A percentile compares a stretch with the other conserved stretches of the same genome.
Evolutionary conservation across 441 rosid species (phyloP).

Genomic region (Jatropha podagrica): DNA sequence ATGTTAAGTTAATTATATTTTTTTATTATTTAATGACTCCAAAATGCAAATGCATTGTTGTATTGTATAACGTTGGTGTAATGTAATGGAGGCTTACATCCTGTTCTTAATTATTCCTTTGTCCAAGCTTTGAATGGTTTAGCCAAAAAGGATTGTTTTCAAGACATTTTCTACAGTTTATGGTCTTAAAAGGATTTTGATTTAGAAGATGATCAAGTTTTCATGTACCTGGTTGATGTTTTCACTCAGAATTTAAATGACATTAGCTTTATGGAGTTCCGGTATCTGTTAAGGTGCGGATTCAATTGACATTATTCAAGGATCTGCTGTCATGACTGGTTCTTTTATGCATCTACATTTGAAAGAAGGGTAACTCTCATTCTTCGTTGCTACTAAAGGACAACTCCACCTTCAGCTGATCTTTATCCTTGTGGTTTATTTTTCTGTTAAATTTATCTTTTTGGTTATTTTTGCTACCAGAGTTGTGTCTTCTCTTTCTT

Average conservation of each 20-base stretch:
- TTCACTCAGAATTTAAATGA: not conserved
- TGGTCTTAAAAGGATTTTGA: not conserved
- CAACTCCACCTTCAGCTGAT: not conserved
- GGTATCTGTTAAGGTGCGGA: not conserved
- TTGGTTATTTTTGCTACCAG: not conserved
- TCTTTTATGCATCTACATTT: not conserved
- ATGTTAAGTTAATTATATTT: no score
- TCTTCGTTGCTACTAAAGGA: not conserved
- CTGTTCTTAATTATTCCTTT: no score
- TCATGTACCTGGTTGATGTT: not conserved
- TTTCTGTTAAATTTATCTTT: not conserved
- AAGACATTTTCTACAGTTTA: no score
- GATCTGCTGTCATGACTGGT: not conserved
- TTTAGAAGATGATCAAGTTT: not conserved
- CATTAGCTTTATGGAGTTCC: not conserved
- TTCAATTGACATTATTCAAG: not conserved
- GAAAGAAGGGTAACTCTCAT: not conserved
- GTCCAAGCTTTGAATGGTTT: no score
- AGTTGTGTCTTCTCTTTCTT: not conserved
- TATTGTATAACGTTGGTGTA: no score
- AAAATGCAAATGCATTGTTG: no score
- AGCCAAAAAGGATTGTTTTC: no score
- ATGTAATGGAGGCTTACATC: no score
- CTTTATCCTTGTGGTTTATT: not conserved
- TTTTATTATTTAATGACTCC: no score